Evolutionary conservation across 805 yeast genomes (phyloP), one percentile per base, ranked within the genome.

Genomic region (Lipomyces starkeyi): DNA sequence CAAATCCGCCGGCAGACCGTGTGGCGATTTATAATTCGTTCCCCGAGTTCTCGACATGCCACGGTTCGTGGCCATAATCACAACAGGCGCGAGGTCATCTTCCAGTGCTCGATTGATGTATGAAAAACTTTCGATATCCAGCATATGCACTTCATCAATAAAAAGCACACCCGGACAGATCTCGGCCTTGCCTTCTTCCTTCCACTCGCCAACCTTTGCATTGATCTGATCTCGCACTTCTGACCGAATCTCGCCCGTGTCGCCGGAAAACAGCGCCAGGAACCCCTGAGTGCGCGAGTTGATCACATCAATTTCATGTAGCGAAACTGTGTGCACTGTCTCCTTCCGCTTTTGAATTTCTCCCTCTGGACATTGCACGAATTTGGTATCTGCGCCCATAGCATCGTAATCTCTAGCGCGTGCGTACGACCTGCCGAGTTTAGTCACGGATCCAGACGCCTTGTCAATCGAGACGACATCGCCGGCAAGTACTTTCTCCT

Each of bases 291-390:
- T 93, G 79, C 97, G 88, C 17, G 98, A 93, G 81, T 95, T 95
- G 78, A 96, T 96, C 63, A 94, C 97, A 80, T 95, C 99, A 74
- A 95, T 91, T 80, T 95, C 99, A 81, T 95, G 98, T 74, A 95
- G 83, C 1, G 98, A 91, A n/a, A 95, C 98, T 1, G 97, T 96
- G 80, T 95, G 99, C 47, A 93, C 97, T 47, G 93, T 97, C 77
- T 93, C 96, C 77, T 91, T 92, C 76, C 98, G 88, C 77, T 91
- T 91, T 82, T 95, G 99, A 76, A 95, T 86, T 83, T 95, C 99
- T 66, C 99, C 99, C 79, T 95, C 98, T 53, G 99, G 99, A 78
- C 97, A 90, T 80, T 95, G 98, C 67, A 95, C 97, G 78, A 95
- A 95, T 80, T 93, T 93, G 61, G 97, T 93, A 72, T 96, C 98